Evolutionary conservation across 768 basidiomycete genomes (phyloP), one percentile per base, ranked within the genome.

Genomic region (Thelephora aurantiotincta): DNA sequence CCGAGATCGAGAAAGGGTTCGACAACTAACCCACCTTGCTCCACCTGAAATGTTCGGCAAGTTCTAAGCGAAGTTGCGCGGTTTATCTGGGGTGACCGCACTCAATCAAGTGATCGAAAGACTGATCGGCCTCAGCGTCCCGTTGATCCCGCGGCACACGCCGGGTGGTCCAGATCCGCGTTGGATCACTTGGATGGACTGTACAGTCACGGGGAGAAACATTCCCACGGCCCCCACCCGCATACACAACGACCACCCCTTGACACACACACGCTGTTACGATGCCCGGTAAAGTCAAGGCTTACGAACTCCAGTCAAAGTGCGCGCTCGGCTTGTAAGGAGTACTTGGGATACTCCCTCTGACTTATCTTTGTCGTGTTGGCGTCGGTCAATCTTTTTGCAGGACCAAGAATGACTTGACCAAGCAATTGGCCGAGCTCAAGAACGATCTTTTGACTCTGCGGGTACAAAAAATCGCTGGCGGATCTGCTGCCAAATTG

Each of bases 401-500:
- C 60, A 93, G 92, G 80, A 87, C 85, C 54, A 97, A 96, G 75
- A 87, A 82, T 71, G 94, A 97, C 78, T 82, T 98, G 73, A 69
- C 78, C 55, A 93, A 93, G 69, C 90, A 96, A 68, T 79, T 98
- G 52, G 65, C 66, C 45, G 96, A 98, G 68, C 77, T 99, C 71
- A 97, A 92, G 82, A 79, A 71, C 51, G 96, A 99, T 78, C 86
- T 98, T 59, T 75, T 89, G 54, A 73, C 74, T 61, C 77, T 99
- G 67, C 82, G 94, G 60, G 96, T 99, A 54, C 91, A 96, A 77
- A 97, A 97, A 78, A 89, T 94, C 61, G 87, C 90, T 52, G 92
- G 92, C 60, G 91, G 92, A 33, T 87, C 89, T 57, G 83, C 93
- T 50, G 81, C 89, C 49, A 98, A 98, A 72, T 77, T 99, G 57